phyloP scores from a whole-genome alignment of 352 stramenopile genomes.

The Poterioochromonas sp. region DNA sequence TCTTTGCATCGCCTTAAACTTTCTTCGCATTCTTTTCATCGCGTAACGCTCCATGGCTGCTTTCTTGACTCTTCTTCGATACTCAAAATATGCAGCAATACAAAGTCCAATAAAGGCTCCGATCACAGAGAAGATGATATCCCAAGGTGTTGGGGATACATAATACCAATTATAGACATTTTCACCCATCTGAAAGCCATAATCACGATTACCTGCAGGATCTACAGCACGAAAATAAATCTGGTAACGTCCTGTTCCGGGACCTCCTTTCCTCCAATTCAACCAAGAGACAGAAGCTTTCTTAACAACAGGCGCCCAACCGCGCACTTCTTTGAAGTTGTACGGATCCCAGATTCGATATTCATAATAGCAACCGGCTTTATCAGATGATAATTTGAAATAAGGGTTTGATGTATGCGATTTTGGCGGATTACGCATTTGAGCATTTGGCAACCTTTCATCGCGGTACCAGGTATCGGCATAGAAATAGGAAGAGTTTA shows the following conservation, averaged over 20 bases:
- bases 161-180: slow-evolving; percentile 88
- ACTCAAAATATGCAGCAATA: slow-evolving; percentile 72
- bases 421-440: slow-evolving; percentile 44
- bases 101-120: slow-evolving; percentile 63
- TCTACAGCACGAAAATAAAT: slow-evolving; percentile 76
- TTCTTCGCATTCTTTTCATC: slow-evolving; percentile 82
- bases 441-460: slow-evolving; percentile 42
- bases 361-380: slow-evolving; percentile 75
- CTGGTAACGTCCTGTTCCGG: slow-evolving; percentile 68
- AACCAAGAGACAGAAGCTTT: slow-evolving; percentile 54
- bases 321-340: slow-evolving; percentile 61
- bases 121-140: slow-evolving; percentile 65
- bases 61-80: slow-evolving; percentile 73
- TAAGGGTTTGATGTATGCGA: slow-evolving; percentile 57
- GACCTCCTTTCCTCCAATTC: slow-evolving; percentile 53
- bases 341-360: slow-evolving; percentile 76
- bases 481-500: slow-evolving; percentile 55
- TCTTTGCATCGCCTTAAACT: slow-evolving; percentile 69
- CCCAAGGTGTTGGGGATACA: slow-evolving; percentile 72
- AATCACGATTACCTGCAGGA: slow-evolving; percentile 79
- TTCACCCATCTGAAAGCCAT: slow-evolving; percentile 57
- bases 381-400: slow-evolving; percentile 76
- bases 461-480: slow-evolving; percentile 74
- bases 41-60: slow-evolving; percentile 68
- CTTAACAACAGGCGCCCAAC: slow-evolving; percentile 46